Evolutionary conservation across 139 green algal species (phyloP).

Genomic region (Tetradesmus obliquus): DNA sequence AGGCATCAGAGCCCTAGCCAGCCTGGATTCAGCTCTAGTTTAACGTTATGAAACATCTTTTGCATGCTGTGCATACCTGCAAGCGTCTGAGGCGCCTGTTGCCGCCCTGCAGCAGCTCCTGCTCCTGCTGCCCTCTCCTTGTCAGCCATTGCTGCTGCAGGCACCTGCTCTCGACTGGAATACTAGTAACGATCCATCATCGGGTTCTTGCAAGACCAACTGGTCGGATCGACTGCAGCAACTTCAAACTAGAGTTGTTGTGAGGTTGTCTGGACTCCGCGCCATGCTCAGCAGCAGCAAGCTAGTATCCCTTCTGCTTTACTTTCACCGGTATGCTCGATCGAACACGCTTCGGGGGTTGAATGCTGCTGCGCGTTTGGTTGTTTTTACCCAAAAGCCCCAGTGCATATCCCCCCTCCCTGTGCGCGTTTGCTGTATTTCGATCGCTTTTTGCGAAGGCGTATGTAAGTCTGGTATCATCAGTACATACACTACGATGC

Average conservation of each 20-base stretch:
- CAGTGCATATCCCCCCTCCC: neutral
- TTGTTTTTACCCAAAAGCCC: neutral
- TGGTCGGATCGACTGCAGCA: neutral
- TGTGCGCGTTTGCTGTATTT: neutral
- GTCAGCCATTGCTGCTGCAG: neutral
- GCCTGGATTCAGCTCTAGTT: neutral
- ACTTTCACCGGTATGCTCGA: no score
- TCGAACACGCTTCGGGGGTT: neutral
- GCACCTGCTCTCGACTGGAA: neutral
- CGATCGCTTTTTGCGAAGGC: neutral
- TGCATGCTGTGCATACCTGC: neutral
- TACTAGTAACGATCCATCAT: neutral
- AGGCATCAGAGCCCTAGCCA: neutral
- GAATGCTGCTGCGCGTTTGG: neutral
- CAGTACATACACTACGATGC: neutral
- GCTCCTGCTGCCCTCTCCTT: neutral
- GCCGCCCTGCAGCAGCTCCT: neutral
- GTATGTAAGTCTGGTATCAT: neutral
- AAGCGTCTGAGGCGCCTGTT: neutral
- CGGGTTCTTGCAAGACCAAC: neutral
- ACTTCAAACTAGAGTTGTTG: constrained; percentile 1
- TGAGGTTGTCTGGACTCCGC: neutral
- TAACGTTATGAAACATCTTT: neutral
- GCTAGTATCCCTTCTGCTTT: no score
- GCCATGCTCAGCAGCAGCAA: neutral